phyloP scores from a whole-genome alignment of 2,329 filamentous ascomycete genomes.

The Lachnellula subtilissima region DNA sequence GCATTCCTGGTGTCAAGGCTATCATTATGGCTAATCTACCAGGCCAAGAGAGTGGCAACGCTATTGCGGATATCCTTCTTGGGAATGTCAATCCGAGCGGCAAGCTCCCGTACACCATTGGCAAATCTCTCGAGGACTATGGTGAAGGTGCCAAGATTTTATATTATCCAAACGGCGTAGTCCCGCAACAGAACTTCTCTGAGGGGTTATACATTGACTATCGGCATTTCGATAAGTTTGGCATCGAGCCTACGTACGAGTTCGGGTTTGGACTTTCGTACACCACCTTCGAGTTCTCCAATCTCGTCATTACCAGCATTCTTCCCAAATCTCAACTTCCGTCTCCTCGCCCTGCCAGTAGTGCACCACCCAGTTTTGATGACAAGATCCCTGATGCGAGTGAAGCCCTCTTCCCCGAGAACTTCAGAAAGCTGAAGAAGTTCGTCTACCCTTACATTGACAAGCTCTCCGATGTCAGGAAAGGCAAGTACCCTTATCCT shows the following conservation, averaged over 20 bases:
- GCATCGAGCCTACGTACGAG: conserved; percentile 71
- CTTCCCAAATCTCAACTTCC: conserved; percentile 31
- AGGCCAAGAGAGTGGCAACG: conserved; percentile 80
- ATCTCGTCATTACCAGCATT: conserved; percentile 40
- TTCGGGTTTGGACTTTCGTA: conserved; percentile 82
- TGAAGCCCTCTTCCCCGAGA: conserved; percentile 50
- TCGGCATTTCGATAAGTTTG: conserved; percentile 75
- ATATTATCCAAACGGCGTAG: conserved; percentile 61
- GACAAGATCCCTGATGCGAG: conserved; percentile 44
- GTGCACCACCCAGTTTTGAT: conserved; percentile 45
- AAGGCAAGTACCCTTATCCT: conserved; percentile 36
- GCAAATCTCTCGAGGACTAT: conserved; percentile 68
- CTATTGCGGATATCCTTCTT: conserved; percentile 73
- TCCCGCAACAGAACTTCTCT: conserved; percentile 76
- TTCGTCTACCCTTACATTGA: conserved; percentile 61
- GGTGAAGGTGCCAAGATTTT: conserved; percentile 66
- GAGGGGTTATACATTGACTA: conserved; percentile 89
- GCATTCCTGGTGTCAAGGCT: conserved; percentile 70
- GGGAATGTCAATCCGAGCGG: conserved; percentile 66
- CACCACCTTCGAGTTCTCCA: conserved; percentile 54
- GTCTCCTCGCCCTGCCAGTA: conserved; percentile 32
- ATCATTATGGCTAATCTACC: conserved; percentile 82
- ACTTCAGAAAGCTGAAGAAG: conserved; percentile 52
- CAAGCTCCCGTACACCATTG: conserved; percentile 84
- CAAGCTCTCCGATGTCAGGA: conserved; percentile 34